Base-by-base conservation (phyloP, 441 rosid species). In the Erysimum pusillum region DNA sequence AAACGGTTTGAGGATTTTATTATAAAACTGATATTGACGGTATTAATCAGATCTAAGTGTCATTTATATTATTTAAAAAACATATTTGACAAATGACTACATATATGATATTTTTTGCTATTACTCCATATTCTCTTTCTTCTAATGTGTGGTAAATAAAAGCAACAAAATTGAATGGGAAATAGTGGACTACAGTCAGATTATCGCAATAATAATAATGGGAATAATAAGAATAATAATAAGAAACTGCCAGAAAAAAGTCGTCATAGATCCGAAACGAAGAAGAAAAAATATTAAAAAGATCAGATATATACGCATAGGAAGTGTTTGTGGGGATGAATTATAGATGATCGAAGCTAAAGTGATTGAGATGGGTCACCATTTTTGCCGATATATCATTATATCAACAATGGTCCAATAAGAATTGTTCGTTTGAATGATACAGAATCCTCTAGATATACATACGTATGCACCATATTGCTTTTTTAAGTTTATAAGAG, bases 341-440 rank as follows among this genome's bases (percentile, higher is more conserved):
- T 57, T 34, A 63, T 22, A 32, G 70, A 53, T 53, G 62, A 56
- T 54, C 25, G 31, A 60, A 48, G 67, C 60, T 71, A 48, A 11
- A 34, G 22, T 36, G 73, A 74, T 58, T 51, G 78, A 58, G 73
- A 65, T 65, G 72, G 71, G 64, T 54, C 36, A 20, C 71, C 54
- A 54, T 15, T 36, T 64, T 74, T 22, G n/a, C n/a, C n/a, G n/a
- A n/a, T n/a, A n/a, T 18, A 48, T 46, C 13, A 17, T 41, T 34
- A 46, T 57, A 56, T 57, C 17, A 38, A 11, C 48, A 7, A 57
- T 74, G 15, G 53, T 75, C 79, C 74, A 59, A 59, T 49, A 9
- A 67, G 13, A 59, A 67, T 41, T 49, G 45, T 45, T 66, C 45
- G 13, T 73, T 63, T 64, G 11, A 6, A 41, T 63, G 15, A 31